phyloP scores from a whole-genome alignment of 2,329 filamentous ascomycete genomes.

The Epichloe uncinata region DNA sequence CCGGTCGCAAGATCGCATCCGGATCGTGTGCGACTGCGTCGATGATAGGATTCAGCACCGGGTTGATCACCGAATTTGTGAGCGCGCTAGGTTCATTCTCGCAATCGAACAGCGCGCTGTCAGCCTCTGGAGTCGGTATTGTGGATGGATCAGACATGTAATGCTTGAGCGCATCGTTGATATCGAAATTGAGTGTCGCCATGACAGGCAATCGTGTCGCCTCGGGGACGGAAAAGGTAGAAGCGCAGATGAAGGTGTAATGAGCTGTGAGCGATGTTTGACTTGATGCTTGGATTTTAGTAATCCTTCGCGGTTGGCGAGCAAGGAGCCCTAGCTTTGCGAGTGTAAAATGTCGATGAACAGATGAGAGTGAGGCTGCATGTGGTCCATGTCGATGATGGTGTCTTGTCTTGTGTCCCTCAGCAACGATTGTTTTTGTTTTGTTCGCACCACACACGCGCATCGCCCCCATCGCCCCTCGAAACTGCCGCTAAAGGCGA shows the following conservation, averaged over 20 bases:
- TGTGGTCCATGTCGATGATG: background rate
- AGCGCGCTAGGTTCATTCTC: slow-evolving; percentile 82
- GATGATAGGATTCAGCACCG: slow-evolving; percentile 78
- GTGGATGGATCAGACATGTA: slow-evolving; percentile 87
- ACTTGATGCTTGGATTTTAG: background rate
- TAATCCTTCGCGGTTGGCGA: background rate
- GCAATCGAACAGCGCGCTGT: slow-evolving; percentile 72
- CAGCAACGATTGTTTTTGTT: slow-evolving; percentile 20
- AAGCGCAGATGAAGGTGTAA: background rate
- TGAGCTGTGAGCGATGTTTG: background rate
- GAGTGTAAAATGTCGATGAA: background rate
- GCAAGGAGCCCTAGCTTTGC: background rate
- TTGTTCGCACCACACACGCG: slow-evolving; percentile 15
- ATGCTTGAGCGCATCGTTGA: slow-evolving; percentile 91
- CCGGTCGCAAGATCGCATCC: slow-evolving; percentile 67
- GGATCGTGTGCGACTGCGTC: slow-evolving; percentile 87
- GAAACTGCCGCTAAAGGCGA: too few species aligned
- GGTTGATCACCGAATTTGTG: slow-evolving; percentile 66
- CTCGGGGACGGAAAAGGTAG: slow-evolving; percentile 8
- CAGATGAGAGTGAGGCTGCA: background rate
- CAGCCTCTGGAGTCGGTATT: slow-evolving; percentile 76
- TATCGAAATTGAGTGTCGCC: slow-evolving; percentile 78
- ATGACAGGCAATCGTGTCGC: slow-evolving; percentile 29
- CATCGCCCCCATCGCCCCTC: background rate
- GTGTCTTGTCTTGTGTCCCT: slow-evolving; percentile 8